phyloP scores from a whole-genome alignment of 495 filamentous ascomycete species.

The Penicillium nucicola region DNA sequence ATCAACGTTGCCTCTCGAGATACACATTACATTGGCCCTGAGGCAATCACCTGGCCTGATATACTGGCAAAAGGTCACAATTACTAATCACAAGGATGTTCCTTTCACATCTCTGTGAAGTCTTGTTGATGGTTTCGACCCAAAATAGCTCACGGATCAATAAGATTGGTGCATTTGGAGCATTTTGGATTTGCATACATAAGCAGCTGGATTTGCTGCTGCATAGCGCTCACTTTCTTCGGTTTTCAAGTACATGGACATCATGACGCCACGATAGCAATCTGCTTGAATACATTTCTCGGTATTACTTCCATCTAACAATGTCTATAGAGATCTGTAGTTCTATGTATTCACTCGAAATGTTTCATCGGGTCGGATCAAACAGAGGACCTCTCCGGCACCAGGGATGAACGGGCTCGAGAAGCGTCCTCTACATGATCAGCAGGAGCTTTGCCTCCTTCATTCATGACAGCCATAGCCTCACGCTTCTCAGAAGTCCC shows the following conservation, averaged over 20 bases:
- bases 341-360: not conserved
- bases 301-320: not conserved
- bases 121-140: too few relatives aligned
- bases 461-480: slow-evolving; percentile 15
- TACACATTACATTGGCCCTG: too few relatives aligned
- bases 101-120: not conserved
- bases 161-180: not conserved
- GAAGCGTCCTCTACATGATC: slow-evolving; percentile 5
- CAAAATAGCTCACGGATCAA: not conserved
- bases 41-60: too few relatives aligned
- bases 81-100: not conserved
- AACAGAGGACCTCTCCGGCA: slow-evolving; percentile 1
- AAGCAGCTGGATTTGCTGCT: slow-evolving; percentile 7
- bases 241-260: not conserved
- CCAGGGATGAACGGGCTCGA: not conserved
- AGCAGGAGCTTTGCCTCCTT: slow-evolving; percentile 2
- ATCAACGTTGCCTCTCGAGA: too few relatives aligned
- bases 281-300: not conserved
- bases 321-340: not conserved
- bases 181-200: not conserved
- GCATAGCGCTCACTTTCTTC: slow-evolving; percentile 3
- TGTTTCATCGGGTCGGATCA: not conserved
- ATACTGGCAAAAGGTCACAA: too few relatives aligned
- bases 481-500: slow-evolving; percentile 13
- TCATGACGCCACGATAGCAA: slow-evolving; percentile 4